Evolutionary conservation across 495 filamentous ascomycete genomes (phyloP).

Genomic region (Penicillium canariense): DNA sequence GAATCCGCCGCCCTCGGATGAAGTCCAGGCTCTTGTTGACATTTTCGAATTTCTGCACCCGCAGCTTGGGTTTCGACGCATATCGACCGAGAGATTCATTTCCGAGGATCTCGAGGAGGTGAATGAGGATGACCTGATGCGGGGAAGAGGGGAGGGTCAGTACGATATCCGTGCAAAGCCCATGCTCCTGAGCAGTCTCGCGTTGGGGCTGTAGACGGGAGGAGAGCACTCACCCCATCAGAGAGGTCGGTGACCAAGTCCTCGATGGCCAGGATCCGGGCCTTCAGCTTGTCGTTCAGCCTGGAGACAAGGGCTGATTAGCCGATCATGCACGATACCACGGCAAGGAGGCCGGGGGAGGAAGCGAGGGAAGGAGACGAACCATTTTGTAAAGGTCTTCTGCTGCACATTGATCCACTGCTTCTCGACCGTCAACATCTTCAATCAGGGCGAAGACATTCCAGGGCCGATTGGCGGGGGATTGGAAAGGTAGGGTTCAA

Average conservation of each 20-base stretch:
- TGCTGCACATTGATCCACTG: conserved; percentile 96
- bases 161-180: not conserved
- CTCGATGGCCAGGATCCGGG: conserved; percentile 69
- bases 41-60: conserved; percentile 97
- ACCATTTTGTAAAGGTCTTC: conserved; percentile 99
- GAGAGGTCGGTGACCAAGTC: conserved; percentile 86
- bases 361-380: not conserved
- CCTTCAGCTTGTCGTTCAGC: conserved; percentile 92
- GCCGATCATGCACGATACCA: not conserved
- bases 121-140: conserved; percentile 81
- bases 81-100: conserved; percentile 93
- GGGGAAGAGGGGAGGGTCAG: not conserved
- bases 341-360: not conserved
- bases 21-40: conserved; percentile 93
- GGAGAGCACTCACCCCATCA: conserved; percentile 70
- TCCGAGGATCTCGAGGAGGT: conserved; percentile 92
- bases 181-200: not conserved
- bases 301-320: conserved; percentile 37
- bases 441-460: conserved; percentile 40
- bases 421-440: conserved; percentile 70
- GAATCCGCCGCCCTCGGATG: conserved; percentile 84
- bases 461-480: conserved; percentile 36
- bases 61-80: conserved; percentile 90
- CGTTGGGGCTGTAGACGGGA: not conserved
- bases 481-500: not conserved